Evolutionary conservation across 768 basidiomycete species (phyloP).

Genomic region (Hygrophoropsis aurantiaca): DNA sequence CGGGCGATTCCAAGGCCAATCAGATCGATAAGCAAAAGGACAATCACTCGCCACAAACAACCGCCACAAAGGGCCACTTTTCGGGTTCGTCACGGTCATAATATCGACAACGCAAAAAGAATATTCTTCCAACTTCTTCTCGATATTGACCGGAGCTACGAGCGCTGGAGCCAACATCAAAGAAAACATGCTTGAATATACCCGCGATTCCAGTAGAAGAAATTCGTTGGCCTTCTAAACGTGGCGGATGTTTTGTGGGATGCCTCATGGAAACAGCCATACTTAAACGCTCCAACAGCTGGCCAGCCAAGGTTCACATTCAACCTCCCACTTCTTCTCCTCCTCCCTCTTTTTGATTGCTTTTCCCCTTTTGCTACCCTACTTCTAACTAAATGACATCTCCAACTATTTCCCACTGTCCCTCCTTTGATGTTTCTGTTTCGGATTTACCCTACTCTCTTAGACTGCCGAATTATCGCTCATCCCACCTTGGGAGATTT

Average conservation of each 20-base stretch:
- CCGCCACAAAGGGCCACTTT: no score
- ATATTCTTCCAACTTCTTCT: no score
- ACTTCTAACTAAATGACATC: not conserved
- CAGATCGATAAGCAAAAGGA: no score
- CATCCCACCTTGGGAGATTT: slow-evolving; percentile 16
- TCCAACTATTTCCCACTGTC: not conserved
- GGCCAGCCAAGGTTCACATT: slow-evolving; percentile 9
- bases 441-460: slow-evolving; percentile 9
- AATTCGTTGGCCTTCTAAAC: slow-evolving; percentile 24
- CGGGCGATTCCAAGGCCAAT: no score
- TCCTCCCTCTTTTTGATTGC: slow-evolving; percentile 18
- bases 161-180: not conserved
- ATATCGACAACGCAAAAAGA: no score
- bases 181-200: not conserved
- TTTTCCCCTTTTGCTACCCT: not conserved
- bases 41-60: no score
- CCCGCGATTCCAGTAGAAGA: slow-evolving; percentile 6
- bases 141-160: no score
- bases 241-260: slow-evolving; percentile 12
- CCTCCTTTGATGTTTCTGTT: slow-evolving; percentile 3
- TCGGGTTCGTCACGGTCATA: no score
- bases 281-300: slow-evolving; percentile 16
- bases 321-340: no score
- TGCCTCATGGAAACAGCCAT: slow-evolving; percentile 23
- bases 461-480: slow-evolving; percentile 22